Conservation (phyloP, 345 rosid genomes). For the Euclidium syriacum region DNA sequence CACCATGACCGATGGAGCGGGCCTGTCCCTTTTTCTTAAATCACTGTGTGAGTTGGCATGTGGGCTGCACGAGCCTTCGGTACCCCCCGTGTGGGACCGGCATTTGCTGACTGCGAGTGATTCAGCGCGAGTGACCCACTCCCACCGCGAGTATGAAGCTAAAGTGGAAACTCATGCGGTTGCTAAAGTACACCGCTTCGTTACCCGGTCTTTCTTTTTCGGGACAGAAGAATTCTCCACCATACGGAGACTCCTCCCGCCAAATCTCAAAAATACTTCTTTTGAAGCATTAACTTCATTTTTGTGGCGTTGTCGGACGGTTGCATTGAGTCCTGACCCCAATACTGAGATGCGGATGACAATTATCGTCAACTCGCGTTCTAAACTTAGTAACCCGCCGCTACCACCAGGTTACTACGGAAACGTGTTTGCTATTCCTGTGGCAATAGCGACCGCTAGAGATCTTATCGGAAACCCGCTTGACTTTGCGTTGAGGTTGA, state of each 20-base stretch:
- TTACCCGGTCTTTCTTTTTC: conserved; percentile 49
- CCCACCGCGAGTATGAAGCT: conserved; percentile 46
- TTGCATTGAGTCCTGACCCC: conserved; percentile 43
- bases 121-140: conserved; percentile 34
- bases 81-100: conserved; percentile 46
- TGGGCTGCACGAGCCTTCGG: conserved; percentile 32
- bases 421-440: conserved; percentile 39
- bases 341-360: conserved; percentile 44
- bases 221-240: conserved; percentile 35
- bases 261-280: conserved; percentile 27
- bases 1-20: conserved; percentile 43
- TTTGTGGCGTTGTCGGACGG: conserved; percentile 56
- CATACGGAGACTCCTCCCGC: conserved; percentile 35
- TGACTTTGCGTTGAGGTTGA: conserved; percentile 41
- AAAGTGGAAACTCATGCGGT: conserved; percentile 24
- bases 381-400: conserved; percentile 34
- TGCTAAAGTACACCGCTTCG: conserved; percentile 21
- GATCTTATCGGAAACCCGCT: conserved; percentile 39
- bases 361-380: conserved; percentile 39
- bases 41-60: conserved; percentile 45
- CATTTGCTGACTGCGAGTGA: conserved; percentile 33
- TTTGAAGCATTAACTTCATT: conserved; percentile 47
- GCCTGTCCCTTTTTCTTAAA: conserved; percentile 36
- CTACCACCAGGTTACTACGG: conserved; percentile 50
- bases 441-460: conserved; percentile 35